A percentile compares a stretch with the other conserved stretches of the same genome.
Conservation (phyloP, 306 rosid genomes). For the Macrotyloma uniflorum region DNA sequence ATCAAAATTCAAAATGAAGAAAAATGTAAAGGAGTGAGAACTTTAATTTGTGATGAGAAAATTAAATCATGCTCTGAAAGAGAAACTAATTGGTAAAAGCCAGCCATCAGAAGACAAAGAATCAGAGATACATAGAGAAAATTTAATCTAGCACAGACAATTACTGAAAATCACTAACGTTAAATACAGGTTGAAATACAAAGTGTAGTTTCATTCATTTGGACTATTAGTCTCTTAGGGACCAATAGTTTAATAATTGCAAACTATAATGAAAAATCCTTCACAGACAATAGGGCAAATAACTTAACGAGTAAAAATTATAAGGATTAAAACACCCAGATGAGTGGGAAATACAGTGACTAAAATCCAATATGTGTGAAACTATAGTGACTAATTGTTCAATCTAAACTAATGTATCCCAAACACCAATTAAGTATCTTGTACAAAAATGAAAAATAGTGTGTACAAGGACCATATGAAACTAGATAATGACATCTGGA, state of each 20-base stretch:
- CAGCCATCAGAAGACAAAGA: not conserved
- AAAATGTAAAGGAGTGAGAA: slow-evolving; percentile 6
- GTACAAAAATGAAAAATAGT: not conserved
- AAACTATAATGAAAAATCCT: not conserved
- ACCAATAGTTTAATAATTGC: not conserved
- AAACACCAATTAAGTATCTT: not conserved
- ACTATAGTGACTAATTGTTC: not conserved
- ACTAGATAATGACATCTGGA: not conserved
- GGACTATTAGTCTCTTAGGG: not conserved
- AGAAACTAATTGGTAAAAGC: slow-evolving; percentile 6
- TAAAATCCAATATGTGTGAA: not conserved
- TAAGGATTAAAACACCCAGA: not conserved
- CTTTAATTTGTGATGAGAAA: not conserved
- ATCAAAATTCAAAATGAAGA: not conserved
- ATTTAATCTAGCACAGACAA: not conserved
- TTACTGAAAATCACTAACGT: not conserved
- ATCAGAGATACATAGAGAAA: not conserved
- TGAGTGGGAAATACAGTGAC: not conserved
- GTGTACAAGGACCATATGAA: not conserved
- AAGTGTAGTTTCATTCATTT: not conserved
- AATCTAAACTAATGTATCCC: not conserved
- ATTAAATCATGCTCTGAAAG: not conserved
- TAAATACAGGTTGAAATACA: not conserved
- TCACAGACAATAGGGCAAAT: not conserved
- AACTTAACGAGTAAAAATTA: not conserved